Evolutionary conservation across 1,139 yeast species (phyloP), one percentile per base, ranked within the genome.

Genomic region (Blastobotrys raffinosifermentans): DNA sequence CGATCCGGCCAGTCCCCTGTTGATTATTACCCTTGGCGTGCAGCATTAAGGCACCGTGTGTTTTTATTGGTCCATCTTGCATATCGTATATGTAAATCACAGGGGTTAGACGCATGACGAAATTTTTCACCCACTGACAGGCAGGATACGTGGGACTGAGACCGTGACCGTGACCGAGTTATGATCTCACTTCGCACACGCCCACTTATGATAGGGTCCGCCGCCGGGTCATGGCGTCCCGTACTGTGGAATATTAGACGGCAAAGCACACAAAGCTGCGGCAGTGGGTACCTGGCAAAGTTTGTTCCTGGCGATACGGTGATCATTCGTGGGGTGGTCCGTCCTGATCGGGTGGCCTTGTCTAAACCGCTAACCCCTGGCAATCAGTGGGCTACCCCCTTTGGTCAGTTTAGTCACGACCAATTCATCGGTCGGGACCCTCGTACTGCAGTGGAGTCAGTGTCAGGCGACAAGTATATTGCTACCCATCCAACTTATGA

Each of bases 401-500:
- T 41, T 18, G 53, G 70, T 1, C 37, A 40, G 15, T 52, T 69
- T 25, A 34, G 40, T 2, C 72, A 67, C 43, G 55, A 57, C 9
- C 58, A 57, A 11, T 53, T 69, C 9, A 49, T 69, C 8, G 70
- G 64, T 19, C 34, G 55, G 16, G 34, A 38, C 35, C 48, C 57
- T 39, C 43, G 52, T 13, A 30, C 36, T n/a, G 41, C 26, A 38
- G 57, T 23, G 26, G 44, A 26, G 50, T 50, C 35, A 46, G 40
- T 33, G 39, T 43, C 42, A 44, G 50, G 44, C 44, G 46, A 30
- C 33, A 56, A 37, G 47, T 57, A 34, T 41, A 55, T 66, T 8
- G 53, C 62, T 6, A 56, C 65, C 0, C 53, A 53, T 9, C 71
- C 73, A 2, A 61, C 70, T 0, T 49, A 69, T 18, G 75, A 70